phyloP scores from a whole-genome alignment of 768 basidiomycete genomes.

The Lenzites betulinus region DNA sequence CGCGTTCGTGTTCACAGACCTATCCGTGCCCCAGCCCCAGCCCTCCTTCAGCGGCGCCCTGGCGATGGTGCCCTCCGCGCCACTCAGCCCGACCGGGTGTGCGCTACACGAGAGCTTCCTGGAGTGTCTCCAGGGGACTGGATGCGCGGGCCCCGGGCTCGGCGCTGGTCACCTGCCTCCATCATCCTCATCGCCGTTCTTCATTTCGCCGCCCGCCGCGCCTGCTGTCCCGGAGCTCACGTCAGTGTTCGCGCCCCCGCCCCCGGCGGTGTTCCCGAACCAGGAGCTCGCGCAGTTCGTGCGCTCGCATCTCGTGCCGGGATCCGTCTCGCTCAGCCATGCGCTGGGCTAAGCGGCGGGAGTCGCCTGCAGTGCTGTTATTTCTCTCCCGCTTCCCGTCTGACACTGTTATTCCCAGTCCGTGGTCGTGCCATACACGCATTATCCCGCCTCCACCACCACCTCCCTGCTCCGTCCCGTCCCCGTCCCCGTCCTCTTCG shows the following conservation, averaged over 20 bases:
- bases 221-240: background rate
- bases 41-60: background rate
- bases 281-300: constrained; percentile 19
- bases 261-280: constrained; percentile 9
- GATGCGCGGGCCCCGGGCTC: constrained; percentile 16
- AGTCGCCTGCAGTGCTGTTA: no score
- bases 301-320: constrained; percentile 12
- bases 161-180: background rate
- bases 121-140: constrained; percentile 18
- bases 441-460: no score
- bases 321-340: constrained; percentile 21
- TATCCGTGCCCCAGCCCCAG: background rate
- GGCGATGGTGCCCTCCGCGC: background rate
- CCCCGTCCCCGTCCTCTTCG: no score
- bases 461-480: no score
- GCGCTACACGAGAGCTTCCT: constrained; percentile 21
- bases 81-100: constrained; percentile 16
- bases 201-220: background rate
- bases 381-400: no score
- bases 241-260: background rate
- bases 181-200: background rate
- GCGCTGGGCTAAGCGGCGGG: constrained; percentile 16
- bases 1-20: background rate
- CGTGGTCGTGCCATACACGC: no score
- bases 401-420: no score